Base-by-base conservation (phyloP, 257 asterid genomes). In the Handroanthus guayacan region DNA sequence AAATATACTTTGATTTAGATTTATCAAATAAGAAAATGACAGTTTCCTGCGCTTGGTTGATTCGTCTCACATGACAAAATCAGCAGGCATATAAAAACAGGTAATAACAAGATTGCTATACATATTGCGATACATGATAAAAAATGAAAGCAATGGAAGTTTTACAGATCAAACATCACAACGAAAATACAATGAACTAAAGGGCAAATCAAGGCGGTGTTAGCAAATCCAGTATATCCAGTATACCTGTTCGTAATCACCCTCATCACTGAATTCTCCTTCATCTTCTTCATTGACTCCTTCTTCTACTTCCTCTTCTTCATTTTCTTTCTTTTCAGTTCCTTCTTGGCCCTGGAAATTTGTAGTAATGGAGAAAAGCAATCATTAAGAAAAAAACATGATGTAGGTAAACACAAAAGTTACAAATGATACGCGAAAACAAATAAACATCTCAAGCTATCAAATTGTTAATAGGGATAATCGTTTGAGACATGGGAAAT, bases 231-330 rank as follows among this genome's bases (percentile, higher is more conserved):
- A 31, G 13, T 20, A 34, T 39, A 51, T 73, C 41, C 13, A 31
- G 68, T 7, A 55, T 79, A 90, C 97, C 92, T 83, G 88, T 71
- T 75, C 86, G 60, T 91, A 93, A 65, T 89, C 97, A 25, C 92
- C 94, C 20, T 89, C 90, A 16, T 85, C 92, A 57, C 89, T 86
- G 57, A 50, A 75, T 77, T 87, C 97, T 69, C 81, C 89, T 0
- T 86, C 96, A 0, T 84, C 93, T 62, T 86, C 90, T 38, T 83
- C 90, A n/a, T 64, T 20, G 31, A 0, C 83, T 34, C 2, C 71
- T 1, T 86, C 87, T 12, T 80, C 89, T 2, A 84, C 91, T 14
- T 91, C 91, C 34, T 86, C 96, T 0, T 83, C 89, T 16, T 85
- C 97, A 9, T 82, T 84, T 36, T 87, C 94, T 65, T 90, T 81